A percentile compares a stretch with the other conserved stretches of the same genome.
phyloP scores from a whole-genome alignment of 768 basidiomycete species.

The Lepiota venenata region DNA sequence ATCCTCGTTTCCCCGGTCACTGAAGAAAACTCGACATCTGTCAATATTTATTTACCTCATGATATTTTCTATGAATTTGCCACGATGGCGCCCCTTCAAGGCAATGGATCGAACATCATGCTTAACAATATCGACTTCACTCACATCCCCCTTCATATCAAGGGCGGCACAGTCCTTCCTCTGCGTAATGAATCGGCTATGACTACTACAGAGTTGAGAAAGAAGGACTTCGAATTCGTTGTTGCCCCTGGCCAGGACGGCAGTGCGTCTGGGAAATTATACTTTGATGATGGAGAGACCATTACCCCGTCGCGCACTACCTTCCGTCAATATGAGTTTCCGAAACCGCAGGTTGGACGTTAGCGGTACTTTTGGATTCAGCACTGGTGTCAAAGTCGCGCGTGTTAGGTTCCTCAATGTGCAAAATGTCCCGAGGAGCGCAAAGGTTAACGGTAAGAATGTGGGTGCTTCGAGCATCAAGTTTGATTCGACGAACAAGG shows the following conservation, averaged over 20 bases:
- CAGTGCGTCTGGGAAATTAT: constrained; percentile 48
- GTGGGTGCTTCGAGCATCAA: constrained; percentile 18
- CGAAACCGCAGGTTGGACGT: constrained; percentile 27
- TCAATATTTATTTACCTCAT: constrained; percentile 57
- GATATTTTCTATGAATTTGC: constrained; percentile 66
- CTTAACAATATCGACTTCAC: constrained; percentile 49
- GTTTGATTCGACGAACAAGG: constrained; percentile 36
- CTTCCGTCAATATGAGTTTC: constrained; percentile 29
- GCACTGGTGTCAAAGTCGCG: constrained; percentile 32
- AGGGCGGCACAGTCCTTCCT: constrained; percentile 56
- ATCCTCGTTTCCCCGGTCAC: constrained; percentile 71
- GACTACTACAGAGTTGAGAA: constrained; percentile 56
- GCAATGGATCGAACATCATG: constrained; percentile 41
- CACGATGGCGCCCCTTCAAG: constrained; percentile 44
- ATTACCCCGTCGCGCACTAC: constrained; percentile 31
- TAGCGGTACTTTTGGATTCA: constrained; percentile 33
- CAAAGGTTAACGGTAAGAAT: constrained; percentile 25
- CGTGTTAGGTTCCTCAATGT: constrained; percentile 38
- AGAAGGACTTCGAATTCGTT: constrained; percentile 56
- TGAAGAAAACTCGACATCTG: constrained; percentile 53
- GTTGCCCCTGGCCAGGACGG: constrained; percentile 57
- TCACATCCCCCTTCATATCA: constrained; percentile 61
- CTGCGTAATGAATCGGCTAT: constrained; percentile 51
- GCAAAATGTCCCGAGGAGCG: constrained; percentile 22
- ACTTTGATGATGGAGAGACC: constrained; percentile 66